phyloP scores from a whole-genome alignment of 2,329 filamentous ascomycete genomes.

The Cladosporium phlei region DNA sequence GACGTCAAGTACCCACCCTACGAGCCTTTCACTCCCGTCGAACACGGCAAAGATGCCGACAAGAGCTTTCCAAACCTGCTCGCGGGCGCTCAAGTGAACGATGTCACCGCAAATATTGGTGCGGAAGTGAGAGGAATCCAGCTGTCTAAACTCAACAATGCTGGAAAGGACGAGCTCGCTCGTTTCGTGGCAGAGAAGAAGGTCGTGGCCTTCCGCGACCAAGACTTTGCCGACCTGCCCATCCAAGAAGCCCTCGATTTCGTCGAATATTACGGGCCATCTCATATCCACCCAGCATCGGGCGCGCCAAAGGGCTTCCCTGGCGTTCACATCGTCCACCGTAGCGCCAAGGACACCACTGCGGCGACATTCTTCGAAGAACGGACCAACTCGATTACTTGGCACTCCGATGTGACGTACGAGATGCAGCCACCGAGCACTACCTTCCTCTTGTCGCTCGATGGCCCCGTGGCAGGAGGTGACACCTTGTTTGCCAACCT shows the following conservation, averaged over 20 bases:
- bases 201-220: conserved; percentile 71
- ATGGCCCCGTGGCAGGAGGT: conserved; percentile 72
- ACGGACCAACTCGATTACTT: conserved; percentile 69
- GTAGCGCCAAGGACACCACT: conserved; percentile 60
- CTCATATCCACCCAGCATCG: conserved; percentile 76
- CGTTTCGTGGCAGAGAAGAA: conserved; percentile 71
- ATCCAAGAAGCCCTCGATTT: conserved; percentile 66
- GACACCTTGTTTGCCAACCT: conserved; percentile 81
- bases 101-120: conserved; percentile 70
- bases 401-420: conserved; percentile 86
- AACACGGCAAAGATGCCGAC: conserved; percentile 73
- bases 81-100: conserved; percentile 41
- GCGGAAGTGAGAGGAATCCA: conserved; percentile 68
- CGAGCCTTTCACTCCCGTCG: conserved; percentile 65
- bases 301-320: conserved; percentile 69
- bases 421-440: conserved; percentile 85
- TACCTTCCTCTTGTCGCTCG: conserved; percentile 84
- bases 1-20: conserved; percentile 56
- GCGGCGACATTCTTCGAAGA: conserved; percentile 60
- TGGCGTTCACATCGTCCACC: conserved; percentile 73
- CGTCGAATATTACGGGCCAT: conserved; percentile 71
- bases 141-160: conserved; percentile 60
- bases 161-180: conserved; percentile 72
- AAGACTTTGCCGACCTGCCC: conserved; percentile 61
- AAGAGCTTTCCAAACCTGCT: conserved; percentile 65